These are phyloP conservation scores for Lasiodiplodia theobromae DNA, from an alignment of 2,329 filamentous ascomycete species.

Conservation along the genomic window DNA sequence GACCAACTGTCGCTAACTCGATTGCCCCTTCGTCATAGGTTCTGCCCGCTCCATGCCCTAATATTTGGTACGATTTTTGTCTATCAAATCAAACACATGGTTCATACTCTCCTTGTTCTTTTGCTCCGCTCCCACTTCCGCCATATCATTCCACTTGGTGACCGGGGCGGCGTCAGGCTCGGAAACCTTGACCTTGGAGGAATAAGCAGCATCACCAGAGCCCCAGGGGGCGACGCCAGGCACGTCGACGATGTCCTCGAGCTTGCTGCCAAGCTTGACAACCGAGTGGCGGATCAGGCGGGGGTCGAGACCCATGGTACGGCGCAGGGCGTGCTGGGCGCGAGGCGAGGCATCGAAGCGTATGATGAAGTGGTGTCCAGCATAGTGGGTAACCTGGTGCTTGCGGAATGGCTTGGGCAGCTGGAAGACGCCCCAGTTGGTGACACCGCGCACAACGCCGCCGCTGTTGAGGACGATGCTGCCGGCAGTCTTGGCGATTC, in stretches of 20 bases:
- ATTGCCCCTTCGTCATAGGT: background rate
- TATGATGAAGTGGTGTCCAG: constrained; percentile 97
- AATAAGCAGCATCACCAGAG: constrained; percentile 8
- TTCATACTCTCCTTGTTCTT: background rate
- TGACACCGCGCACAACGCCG: constrained; percentile 89
- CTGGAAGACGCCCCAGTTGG: constrained; percentile 93
- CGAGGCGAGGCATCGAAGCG: constrained; percentile 82
- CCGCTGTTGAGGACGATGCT: constrained; percentile 80
- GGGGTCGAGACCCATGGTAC: constrained; percentile 83
- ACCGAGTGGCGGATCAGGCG: constrained; percentile 86
- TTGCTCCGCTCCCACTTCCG: too few species aligned
- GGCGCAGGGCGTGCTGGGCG: constrained; percentile 77
- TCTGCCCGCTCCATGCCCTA: background rate
- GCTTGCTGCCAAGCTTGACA: constrained; percentile 79
- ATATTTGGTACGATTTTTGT: background rate
- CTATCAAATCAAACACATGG: background rate
- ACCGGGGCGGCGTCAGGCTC: too few species aligned
- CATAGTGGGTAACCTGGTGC: constrained; percentile 82
- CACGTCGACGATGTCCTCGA: constrained; percentile 67
- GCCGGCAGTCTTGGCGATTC: constrained; percentile 87
- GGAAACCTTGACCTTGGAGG: background rate
- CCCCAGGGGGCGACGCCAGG: constrained; percentile 46
- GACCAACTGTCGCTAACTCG: background rate
- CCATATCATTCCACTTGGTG: background rate
- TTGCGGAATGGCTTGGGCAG: constrained; percentile 81